Evolutionary conservation across 73 alveolate species (phyloP).

Genomic region (Tetrahymena elliotti): DNA sequence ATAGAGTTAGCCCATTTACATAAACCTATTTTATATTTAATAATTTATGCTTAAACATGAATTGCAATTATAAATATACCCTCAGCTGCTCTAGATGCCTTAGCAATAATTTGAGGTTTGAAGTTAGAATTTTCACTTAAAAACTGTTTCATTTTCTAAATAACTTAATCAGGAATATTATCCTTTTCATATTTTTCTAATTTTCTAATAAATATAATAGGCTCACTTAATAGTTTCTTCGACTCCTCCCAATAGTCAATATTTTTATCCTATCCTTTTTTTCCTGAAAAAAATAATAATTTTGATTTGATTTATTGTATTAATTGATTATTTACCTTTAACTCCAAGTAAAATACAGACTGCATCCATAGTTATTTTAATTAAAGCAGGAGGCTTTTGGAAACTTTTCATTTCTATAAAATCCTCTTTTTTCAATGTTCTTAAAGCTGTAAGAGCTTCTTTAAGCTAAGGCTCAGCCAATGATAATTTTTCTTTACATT

Average conservation of each 20-base stretch:
- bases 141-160: slow-evolving; percentile 53
- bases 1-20: slow-evolving; percentile 79
- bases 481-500: slow-evolving; percentile 77
- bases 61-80: background rate
- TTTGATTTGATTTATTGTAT: background rate
- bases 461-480: slow-evolving; percentile 89
- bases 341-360: slow-evolving; percentile 67
- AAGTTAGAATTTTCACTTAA: slow-evolving; percentile 49
- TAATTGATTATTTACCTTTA: slow-evolving; percentile 52
- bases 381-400: slow-evolving; percentile 89
- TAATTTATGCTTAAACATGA: background rate
- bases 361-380: slow-evolving; percentile 78
- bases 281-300: background rate
- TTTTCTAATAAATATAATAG: slow-evolving; percentile 49
- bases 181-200: slow-evolving; percentile 69
- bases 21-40: slow-evolving; percentile 13
- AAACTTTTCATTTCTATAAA: slow-evolving; percentile 84
- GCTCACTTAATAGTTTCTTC: slow-evolving; percentile 63
- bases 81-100: slow-evolving; percentile 79
- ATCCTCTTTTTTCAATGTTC: slow-evolving; percentile 76
- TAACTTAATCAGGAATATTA: slow-evolving; percentile 59
- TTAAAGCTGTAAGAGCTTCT: slow-evolving; percentile 85
- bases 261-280: background rate
- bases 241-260: slow-evolving; percentile 84
- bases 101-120: slow-evolving; percentile 60